Base-by-base conservation (phyloP, 768 basidiomycete genomes). In the Boletus coccyginus region DNA sequence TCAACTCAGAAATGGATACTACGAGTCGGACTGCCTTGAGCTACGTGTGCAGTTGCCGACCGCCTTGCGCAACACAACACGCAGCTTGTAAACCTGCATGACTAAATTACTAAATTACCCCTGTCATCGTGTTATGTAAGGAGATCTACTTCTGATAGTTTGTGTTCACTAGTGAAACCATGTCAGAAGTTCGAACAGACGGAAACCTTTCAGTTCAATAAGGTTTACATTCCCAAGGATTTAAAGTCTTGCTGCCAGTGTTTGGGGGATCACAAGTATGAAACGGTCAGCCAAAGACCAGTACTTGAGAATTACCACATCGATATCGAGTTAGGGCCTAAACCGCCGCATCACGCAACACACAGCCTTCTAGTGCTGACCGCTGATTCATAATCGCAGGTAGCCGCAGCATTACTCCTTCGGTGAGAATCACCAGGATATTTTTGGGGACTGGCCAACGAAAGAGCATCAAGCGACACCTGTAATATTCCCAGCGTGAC, bases 31-130 rank as follows among this genome's bases (percentile, higher is more conserved):
- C 38, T 19, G 24, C 29, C 27, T 55, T 41, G 7, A 41, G 24
- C 12, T 46, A 52, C 43, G 39, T 53, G 31, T 39, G 58, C 38
- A 14, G 36, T 40, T 61, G 58, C 58, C 59, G 59, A 16, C 38
- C 8, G 19, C 43, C 27, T 35, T 42, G 35, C 45, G 39, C 57
- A 50, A 52, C 41, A 9, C 53, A 27, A 19, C 14, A 39, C 13
- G 38, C 36, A 21, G 24, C 21, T 11, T 17, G 46, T 44, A 40
- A 58, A 24, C 21, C 5, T n/a, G 49, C 21, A 46, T 58, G 57
- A 58, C 57, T 58, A 52, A 14, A 35, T 17, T 33, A 21, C 21
- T 21, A 21, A 27, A 27, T 0, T 27, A n/a, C 42, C 42, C 53
- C 53, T 43, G 52, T 53, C 27, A 14, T 16, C 11, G 24, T 33